Conservation (phyloP, 2,329 filamentous ascomycete species). For the Botrytis fragariae region DNA sequence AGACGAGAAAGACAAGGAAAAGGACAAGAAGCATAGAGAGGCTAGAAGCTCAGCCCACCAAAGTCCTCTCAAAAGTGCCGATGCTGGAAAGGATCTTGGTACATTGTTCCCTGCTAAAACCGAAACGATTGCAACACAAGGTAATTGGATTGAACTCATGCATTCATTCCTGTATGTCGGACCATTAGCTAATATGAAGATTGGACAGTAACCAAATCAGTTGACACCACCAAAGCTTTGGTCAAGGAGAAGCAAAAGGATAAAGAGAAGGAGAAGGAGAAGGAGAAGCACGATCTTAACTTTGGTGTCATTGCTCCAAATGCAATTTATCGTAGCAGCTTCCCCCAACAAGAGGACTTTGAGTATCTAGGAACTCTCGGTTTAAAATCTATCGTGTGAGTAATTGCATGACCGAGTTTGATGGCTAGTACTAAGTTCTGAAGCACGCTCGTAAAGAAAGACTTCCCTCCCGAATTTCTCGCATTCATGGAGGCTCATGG, state of each 20-base stretch:
- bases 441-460: slow-evolving; percentile 63
- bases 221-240: slow-evolving; percentile 23
- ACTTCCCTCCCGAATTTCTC: slow-evolving; percentile 52
- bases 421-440: slow-evolving; percentile 23
- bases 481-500: slow-evolving; percentile 63
- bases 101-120: slow-evolving; percentile 23
- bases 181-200: slow-evolving; percentile 20
- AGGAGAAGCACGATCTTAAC: slow-evolving; percentile 55
- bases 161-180: neutral
- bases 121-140: slow-evolving; percentile 26
- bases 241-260: slow-evolving; percentile 20
- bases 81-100: slow-evolving; percentile 26
- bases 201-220: slow-evolving; percentile 23
- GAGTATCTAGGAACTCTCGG: slow-evolving; percentile 64
- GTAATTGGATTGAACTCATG: slow-evolving; percentile 22
- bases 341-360: slow-evolving; percentile 69
- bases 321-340: slow-evolving; percentile 74
- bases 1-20: slow-evolving; percentile 24
- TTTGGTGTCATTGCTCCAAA: slow-evolving; percentile 73
- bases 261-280: neutral
- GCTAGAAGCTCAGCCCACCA: slow-evolving; percentile 18
- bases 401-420: slow-evolving; percentile 21
- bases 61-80: slow-evolving; percentile 16
- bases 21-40: slow-evolving; percentile 14
- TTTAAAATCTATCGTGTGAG: slow-evolving; percentile 78